Evolutionary conservation across 2,329 filamentous ascomycete species (phyloP).

Genomic region (Aspergillus sp.): DNA sequence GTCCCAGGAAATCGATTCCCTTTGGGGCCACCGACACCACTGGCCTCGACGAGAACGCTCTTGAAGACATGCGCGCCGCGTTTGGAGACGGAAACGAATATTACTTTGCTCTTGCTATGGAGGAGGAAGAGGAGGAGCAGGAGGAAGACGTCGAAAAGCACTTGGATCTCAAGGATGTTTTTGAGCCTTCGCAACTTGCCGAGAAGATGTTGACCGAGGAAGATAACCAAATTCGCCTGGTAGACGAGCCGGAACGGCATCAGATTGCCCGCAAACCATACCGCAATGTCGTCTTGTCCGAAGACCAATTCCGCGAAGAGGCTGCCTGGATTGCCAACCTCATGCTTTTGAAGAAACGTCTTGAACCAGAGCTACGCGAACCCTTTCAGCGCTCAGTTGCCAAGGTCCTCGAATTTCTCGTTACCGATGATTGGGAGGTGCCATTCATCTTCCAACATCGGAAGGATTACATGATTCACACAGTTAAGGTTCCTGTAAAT

Average conservation of each 20-base stretch:
- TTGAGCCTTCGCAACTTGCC: slow-evolving; percentile 90
- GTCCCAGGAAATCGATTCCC: slow-evolving; percentile 69
- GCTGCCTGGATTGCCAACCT: slow-evolving; percentile 87
- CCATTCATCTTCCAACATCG: slow-evolving; percentile 98
- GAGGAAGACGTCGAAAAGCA: slow-evolving; percentile 76
- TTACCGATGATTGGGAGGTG: slow-evolving; percentile 90
- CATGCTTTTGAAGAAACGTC: slow-evolving; percentile 82
- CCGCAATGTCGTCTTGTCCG: slow-evolving; percentile 74
- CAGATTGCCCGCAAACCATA: slow-evolving; percentile 89
- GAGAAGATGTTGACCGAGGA: slow-evolving; percentile 95
- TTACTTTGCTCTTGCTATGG: slow-evolving; percentile 86
- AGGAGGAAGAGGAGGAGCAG: slow-evolving; percentile 79
- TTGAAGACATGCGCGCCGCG: slow-evolving; percentile 94
- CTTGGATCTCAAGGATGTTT: slow-evolving; percentile 94
- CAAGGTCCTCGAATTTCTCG: slow-evolving; percentile 93
- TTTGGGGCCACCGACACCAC: slow-evolving; percentile 73
- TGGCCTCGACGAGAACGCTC: slow-evolving; percentile 84
- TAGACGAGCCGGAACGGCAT: slow-evolving; percentile 90
- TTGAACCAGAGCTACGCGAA: slow-evolving; percentile 69
- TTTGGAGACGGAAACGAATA: slow-evolving; percentile 97
- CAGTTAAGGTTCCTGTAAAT: slow-evolving; percentile 66
- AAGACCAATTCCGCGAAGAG: slow-evolving; percentile 88
- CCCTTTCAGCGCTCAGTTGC: slow-evolving; percentile 86
- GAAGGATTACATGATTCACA: slow-evolving; percentile 95
- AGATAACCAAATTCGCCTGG: slow-evolving; percentile 84